phyloP scores from a whole-genome alignment of 331 rosid genomes.

The Rhamnella rubrinervis region DNA sequence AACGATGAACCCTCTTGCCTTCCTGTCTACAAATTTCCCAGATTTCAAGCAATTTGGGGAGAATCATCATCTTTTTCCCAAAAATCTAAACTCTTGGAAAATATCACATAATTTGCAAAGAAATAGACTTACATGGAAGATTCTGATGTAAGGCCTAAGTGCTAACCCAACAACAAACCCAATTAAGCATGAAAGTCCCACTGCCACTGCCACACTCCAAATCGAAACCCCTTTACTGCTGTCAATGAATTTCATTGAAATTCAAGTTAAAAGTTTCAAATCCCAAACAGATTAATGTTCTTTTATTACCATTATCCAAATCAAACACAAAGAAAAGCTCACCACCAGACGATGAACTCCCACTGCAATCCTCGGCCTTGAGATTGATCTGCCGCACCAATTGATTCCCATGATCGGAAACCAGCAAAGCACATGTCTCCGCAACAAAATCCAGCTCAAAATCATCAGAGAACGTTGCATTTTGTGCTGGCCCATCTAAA shows the following conservation, averaged over 20 bases:
- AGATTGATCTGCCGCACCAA: conserved; percentile 58
- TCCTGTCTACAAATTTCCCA: conserved; percentile 59
- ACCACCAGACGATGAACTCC: conserved; percentile 32
- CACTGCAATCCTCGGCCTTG: conserved; percentile 59
- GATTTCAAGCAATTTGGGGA: conserved; percentile 10
- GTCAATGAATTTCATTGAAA: conserved; percentile 15
- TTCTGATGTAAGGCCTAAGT: conserved; percentile 38
- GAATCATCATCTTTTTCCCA: not conserved
- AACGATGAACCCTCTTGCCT: conserved; percentile 25
- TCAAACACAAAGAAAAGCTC: not conserved
- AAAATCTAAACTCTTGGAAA: not conserved
- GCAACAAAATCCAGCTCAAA: conserved; percentile 56
- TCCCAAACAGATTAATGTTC: not conserved
- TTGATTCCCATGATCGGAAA: conserved; percentile 51
- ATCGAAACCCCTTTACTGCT: conserved; percentile 45
- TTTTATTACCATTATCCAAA: not conserved
- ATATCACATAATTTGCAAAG: not conserved
- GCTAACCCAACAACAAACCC: conserved; percentile 44
- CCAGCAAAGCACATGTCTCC: conserved; percentile 47
- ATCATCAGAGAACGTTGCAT: conserved; percentile 52
- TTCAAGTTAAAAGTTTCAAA: conserved; percentile 4
- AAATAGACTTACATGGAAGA: conserved; percentile 50
- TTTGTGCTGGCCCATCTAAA: conserved; percentile 64
- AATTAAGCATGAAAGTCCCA: conserved; percentile 49
- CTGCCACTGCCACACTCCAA: conserved; percentile 50